phyloP scores from a whole-genome alignment of 106 monocot genomes.

The Ottelia alismoides region DNA sequence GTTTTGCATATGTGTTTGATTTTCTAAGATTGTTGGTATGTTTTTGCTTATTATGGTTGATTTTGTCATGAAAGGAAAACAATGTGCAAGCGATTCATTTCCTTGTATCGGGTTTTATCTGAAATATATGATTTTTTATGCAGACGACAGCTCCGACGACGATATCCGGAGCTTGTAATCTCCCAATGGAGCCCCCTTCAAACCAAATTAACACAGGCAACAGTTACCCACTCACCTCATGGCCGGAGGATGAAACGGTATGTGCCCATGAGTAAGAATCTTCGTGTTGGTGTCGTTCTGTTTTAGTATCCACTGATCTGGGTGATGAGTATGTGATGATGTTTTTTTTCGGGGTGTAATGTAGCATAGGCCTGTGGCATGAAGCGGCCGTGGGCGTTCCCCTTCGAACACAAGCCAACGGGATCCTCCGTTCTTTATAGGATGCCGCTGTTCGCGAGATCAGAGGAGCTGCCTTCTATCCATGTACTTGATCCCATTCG shows the following conservation, averaged over 20 bases:
- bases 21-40: too few species aligned
- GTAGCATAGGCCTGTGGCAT: constrained; percentile 21
- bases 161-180: constrained; percentile 20
- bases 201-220: constrained; percentile 48
- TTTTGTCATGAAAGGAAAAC: too few species aligned
- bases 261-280: too few species aligned
- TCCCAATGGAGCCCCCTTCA: constrained; percentile 90
- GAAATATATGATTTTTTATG: too few species aligned
- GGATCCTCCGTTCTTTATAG: constrained; percentile 1
- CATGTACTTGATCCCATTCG: neutral
- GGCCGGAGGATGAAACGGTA: constrained; percentile 33
- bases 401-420: neutral
- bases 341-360: neutral
- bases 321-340: neutral
- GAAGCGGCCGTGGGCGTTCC: constrained; percentile 26
- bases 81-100: too few species aligned
- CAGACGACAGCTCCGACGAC: too few species aligned
- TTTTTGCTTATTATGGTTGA: too few species aligned
- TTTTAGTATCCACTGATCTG: too few species aligned
- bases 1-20: too few species aligned
- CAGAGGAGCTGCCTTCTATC: neutral
- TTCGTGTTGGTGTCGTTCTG: too few species aligned
- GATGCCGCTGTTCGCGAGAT: neutral
- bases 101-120: too few species aligned
- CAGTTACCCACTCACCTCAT: constrained; percentile 6